Conservation (phyloP, 139 green algal genomes). For the Gonium pectorale region DNA sequence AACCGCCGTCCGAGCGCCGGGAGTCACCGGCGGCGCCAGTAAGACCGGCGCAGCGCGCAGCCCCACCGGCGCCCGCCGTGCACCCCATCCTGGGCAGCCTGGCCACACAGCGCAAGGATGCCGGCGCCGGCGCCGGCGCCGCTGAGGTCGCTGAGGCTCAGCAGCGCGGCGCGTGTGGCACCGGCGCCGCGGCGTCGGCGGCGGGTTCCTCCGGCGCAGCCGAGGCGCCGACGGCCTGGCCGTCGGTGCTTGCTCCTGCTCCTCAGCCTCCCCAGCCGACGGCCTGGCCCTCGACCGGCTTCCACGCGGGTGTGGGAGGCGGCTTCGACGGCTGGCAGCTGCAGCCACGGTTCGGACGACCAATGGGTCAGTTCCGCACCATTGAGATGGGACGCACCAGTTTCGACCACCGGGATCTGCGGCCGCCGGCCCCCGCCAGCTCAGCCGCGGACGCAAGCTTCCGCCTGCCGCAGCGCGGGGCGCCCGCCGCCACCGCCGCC, state of each 20-base stretch:
- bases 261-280: neutral
- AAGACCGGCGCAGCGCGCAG: neutral
- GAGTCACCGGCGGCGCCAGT: neutral
- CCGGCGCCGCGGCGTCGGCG: neutral
- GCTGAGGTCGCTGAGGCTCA: neutral
- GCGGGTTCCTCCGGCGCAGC: neutral
- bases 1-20: too few species aligned
- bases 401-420: neutral
- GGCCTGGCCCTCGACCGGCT: too few species aligned
- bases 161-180: neutral
- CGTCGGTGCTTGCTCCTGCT: neutral
- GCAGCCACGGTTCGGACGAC: too few species aligned
- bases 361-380: too few species aligned
- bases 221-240: neutral
- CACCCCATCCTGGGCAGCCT: conserved; percentile 30
- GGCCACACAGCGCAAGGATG: neutral
- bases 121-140: neutral
- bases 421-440: neutral
- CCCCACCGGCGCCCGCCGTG: neutral
- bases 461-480: neutral
- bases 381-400: neutral
- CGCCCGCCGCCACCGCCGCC: neutral
- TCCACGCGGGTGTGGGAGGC: too few species aligned
- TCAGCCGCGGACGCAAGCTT: too few species aligned
- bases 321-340: too few species aligned